Percentiles rank a stretch among this genome's conserved stretches.
Evolutionary conservation across 2,329 filamentous ascomycete genomes (phyloP).

Genomic region (Fusarium setosum): DNA sequence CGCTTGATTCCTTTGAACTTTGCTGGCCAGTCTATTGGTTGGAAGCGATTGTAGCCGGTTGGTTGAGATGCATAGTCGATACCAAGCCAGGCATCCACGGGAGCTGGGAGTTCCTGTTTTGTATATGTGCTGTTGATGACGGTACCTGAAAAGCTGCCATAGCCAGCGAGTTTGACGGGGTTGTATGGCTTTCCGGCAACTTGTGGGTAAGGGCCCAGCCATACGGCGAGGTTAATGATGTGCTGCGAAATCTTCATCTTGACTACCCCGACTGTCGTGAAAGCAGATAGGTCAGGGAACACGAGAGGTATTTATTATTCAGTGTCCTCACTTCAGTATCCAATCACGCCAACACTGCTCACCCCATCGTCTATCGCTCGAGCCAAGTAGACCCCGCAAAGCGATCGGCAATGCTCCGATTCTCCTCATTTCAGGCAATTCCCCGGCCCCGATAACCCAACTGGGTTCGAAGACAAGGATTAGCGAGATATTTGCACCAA

Average conservation of each 20-base stretch:
- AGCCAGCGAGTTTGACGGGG: conserved; percentile 26
- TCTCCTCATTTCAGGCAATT: neutral
- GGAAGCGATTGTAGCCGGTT: conserved; percentile 54
- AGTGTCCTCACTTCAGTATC: neutral
- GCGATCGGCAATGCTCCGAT: neutral
- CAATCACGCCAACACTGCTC: neutral
- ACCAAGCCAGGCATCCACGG: conserved; percentile 60
- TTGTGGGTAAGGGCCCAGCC: conserved; percentile 15
- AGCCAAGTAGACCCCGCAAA: neutral
- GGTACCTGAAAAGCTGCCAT: conserved; percentile 35
- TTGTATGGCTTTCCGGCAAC: conserved; percentile 5
- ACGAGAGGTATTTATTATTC: neutral
- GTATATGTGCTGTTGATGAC: conserved; percentile 30
- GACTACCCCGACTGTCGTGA: neutral
- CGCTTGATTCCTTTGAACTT: conserved; percentile 53
- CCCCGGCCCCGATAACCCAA: neutral
- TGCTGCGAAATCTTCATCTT: conserved; percentile 30
- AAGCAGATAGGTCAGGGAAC: neutral
- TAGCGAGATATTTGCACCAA: neutral
- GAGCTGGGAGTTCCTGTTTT: conserved; percentile 10
- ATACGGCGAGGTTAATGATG: conserved; percentile 16
- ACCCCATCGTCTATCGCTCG: neutral
- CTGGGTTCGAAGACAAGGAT: conserved; percentile 1
- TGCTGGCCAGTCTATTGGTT: conserved; percentile 52
- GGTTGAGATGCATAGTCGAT: conserved; percentile 58